Evolutionary conservation across 371 early-diverging fungal species (phyloP).

Genomic region (Mortierella sp.): DNA sequence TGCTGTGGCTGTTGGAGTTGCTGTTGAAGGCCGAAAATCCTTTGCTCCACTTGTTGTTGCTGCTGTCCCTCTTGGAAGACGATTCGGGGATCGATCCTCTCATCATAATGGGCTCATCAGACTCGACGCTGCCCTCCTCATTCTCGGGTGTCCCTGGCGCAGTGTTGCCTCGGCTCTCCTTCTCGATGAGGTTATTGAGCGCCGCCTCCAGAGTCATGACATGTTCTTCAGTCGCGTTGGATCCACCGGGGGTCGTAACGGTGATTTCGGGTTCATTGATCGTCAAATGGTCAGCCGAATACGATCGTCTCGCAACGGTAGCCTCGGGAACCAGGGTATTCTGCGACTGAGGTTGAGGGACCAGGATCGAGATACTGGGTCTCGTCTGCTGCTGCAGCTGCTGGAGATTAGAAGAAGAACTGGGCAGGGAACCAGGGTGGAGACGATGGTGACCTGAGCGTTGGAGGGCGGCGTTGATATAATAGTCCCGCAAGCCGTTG

Average conservation of each 20-base stretch:
- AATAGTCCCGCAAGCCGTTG: constrained; percentile 49
- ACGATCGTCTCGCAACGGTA: constrained; percentile 30
- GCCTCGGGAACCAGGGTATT: not conserved
- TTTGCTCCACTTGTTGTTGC: constrained; percentile 2
- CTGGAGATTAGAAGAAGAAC: constrained; percentile 20
- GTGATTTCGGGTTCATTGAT: constrained; percentile 49
- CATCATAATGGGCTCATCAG: constrained; percentile 34
- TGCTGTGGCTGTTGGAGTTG: constrained; percentile 13
- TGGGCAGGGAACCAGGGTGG: constrained; percentile 13
- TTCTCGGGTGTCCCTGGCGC: constrained; percentile 2
- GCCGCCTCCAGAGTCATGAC: constrained; percentile 35
- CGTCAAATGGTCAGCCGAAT: constrained; percentile 40
- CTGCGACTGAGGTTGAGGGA: not conserved
- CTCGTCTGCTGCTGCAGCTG: constrained; percentile 9
- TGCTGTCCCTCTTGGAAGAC: not conserved
- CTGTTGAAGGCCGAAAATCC: constrained; percentile 9
- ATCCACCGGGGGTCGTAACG: constrained; percentile 47
- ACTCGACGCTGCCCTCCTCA: constrained; percentile 21
- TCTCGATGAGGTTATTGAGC: constrained; percentile 38
- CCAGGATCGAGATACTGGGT: constrained; percentile 27
- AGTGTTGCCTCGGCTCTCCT: constrained; percentile 13
- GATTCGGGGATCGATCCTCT: constrained; percentile 13
- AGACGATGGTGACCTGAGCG: constrained; percentile 33
- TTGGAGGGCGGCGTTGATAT: constrained; percentile 45
- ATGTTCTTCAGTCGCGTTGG: constrained; percentile 48